Base-by-base conservation (phyloP, 139 green algal genomes). In the Trebouxia sp. region DNA sequence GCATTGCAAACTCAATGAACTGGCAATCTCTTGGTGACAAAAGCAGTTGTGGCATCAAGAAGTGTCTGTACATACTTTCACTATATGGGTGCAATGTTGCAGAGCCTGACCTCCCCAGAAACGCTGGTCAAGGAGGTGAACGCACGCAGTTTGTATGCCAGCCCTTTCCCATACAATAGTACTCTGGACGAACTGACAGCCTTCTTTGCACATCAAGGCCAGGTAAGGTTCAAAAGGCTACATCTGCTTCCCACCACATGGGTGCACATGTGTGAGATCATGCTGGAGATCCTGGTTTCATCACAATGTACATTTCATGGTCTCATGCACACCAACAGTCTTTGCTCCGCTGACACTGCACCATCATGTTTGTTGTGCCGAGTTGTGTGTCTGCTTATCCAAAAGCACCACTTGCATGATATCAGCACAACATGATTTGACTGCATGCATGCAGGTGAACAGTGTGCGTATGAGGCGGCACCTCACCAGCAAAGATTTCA, bases 401-500 rank as follows among this genome's bases (percentile, higher is more conserved):
- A n/a, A n/a, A n/a, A n/a, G n/a, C n/a, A n/a, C n/a, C n/a, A n/a
- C n/a, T n/a, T n/a, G n/a, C n/a, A n/a, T n/a, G n/a, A n/a, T n/a
- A n/a, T n/a, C n/a, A n/a, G n/a, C n/a, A n/a, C n/a, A n/a, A n/a
- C n/a, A n/a, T n/a, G n/a, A n/a, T n/a, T n/a, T n/a, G n/a, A n/a
- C n/a, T n/a, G 48, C 37, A 8, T 15, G 11, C n/a, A n/a, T 47
- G 6, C 66, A 51, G 15, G 86, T 94, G 7, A 91, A 90, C 55
- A 88, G 83, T 76, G 88, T 97, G 72, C 89, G 92, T 76, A 84
- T 97, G 89, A 88, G 95, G 6, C 90, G 93, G 74, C 92, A 96
- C 84, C 5, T 87, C 20, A 47, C 26, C 39, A 90, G 70, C 86
- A 97, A 96, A 83, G 88, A 91, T 53, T 98, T 98, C 88, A 93